These are phyloP conservation scores for Hamigera avellanea DNA, from an alignment of 495 filamentous ascomycete species.

Conservation along the genomic window DNA sequence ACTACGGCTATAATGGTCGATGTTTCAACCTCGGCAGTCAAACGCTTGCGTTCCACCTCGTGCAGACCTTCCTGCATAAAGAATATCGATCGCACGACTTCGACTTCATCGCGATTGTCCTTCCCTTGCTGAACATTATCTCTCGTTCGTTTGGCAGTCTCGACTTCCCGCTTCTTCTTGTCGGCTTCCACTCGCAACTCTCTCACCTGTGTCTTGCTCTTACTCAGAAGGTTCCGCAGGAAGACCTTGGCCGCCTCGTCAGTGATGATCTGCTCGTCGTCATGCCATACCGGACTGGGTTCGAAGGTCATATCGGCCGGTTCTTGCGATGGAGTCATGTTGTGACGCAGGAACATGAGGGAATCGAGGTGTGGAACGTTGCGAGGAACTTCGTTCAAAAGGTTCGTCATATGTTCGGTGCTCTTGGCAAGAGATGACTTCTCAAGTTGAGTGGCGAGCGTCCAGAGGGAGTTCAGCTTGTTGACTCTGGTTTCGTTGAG, in stretches of 20 bases:
- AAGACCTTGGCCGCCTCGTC: conserved; percentile 83
- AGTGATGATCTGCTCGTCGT: conserved; percentile 70
- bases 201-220: conserved; percentile 72
- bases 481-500: conserved; percentile 77
- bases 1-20: conserved; percentile 75
- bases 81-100: conserved; percentile 67
- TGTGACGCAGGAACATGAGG: conserved; percentile 95
- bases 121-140: conserved; percentile 66
- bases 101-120: conserved; percentile 75
- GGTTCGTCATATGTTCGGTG: conserved; percentile 53
- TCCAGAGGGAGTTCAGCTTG: conserved; percentile 81
- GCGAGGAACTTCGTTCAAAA: conserved; percentile 70
- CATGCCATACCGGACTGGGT: conserved; percentile 94
- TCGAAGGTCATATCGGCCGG: conserved; percentile 79
- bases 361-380: conserved; percentile 86
- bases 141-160: conserved; percentile 56
- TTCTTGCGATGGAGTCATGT: conserved; percentile 68
- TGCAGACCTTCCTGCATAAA: conserved; percentile 71
- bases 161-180: conserved; percentile 72
- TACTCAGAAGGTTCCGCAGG: conserved; percentile 79
- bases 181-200: conserved; percentile 74
- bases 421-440: conserved; percentile 57
- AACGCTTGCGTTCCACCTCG: conserved; percentile 71
- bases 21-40: conserved; percentile 86
- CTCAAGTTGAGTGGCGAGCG: conserved; percentile 68